phyloP scores from a whole-genome alignment of 768 basidiomycete genomes.

The Leccinellum albellum region DNA sequence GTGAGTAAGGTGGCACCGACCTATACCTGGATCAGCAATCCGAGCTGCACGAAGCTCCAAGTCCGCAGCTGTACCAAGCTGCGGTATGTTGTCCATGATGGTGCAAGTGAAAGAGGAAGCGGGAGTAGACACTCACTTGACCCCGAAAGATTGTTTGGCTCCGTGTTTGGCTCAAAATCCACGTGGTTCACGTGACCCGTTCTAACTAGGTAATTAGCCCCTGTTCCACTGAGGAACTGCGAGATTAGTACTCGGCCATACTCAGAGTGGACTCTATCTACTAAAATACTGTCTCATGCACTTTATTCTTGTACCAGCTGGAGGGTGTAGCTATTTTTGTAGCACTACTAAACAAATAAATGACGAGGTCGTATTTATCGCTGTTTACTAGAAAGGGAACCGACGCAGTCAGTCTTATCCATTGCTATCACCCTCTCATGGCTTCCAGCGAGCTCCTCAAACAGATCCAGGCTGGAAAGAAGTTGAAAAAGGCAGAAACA shows the following conservation, averaged over 20 bases:
- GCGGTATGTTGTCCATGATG: slow-evolving; percentile 43
- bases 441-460: slow-evolving; percentile 72
- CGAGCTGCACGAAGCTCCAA: slow-evolving; percentile 68
- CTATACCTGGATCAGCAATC: slow-evolving; percentile 72
- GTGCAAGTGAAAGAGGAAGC: background rate
- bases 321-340: background rate
- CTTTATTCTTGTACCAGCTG: background rate
- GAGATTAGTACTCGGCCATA: no score
- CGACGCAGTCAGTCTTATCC: background rate
- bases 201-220: background rate
- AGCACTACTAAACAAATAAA: background rate
- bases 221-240: background rate
- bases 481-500: slow-evolving; percentile 77
- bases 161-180: slow-evolving; percentile 27
- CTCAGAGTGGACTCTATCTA: no score
- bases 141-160: slow-evolving; percentile 33
- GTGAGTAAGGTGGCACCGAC: slow-evolving; percentile 33
- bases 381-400: slow-evolving; percentile 7
- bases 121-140: slow-evolving; percentile 2
- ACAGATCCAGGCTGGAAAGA: slow-evolving; percentile 80
- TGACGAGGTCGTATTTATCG: slow-evolving; percentile 6
- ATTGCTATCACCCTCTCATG: slow-evolving; percentile 37
- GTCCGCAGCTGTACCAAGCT: slow-evolving; percentile 49
- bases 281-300: background rate
- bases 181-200: slow-evolving; percentile 33